Percentiles rank a stretch among this genome's conserved stretches.
Conservation (phyloP, 257 asterid species). For the Linderniella brevidens region DNA sequence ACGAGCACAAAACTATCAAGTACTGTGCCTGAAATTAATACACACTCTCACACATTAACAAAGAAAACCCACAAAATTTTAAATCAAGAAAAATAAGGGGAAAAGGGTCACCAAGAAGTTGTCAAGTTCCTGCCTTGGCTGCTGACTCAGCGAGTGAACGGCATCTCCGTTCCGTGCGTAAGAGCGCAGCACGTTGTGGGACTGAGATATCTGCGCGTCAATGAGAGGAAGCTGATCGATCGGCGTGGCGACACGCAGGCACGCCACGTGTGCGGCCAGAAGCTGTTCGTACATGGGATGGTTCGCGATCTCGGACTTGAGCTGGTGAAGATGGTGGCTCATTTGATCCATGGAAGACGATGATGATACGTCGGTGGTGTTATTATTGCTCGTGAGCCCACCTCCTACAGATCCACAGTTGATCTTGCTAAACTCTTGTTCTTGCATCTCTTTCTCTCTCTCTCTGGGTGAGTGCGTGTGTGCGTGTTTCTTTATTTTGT, state of each 20-base stretch:
- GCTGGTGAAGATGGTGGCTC: constrained; percentile 26
- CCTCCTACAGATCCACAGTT: constrained; percentile 15
- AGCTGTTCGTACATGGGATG: constrained; percentile 88
- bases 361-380: constrained; percentile 12
- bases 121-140: constrained; percentile 66
- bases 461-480: no score
- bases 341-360: no score
- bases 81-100: not conserved
- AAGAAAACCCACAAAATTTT: no score
- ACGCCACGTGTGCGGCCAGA: constrained; percentile 82
- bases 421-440: constrained; percentile 14
- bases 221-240: constrained; percentile 79
- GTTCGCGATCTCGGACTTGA: constrained; percentile 76
- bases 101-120: constrained; percentile 47
- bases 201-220: constrained; percentile 76
- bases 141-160: constrained; percentile 24
- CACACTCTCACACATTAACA: no score
- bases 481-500: no score
- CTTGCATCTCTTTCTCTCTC: constrained; percentile 14
- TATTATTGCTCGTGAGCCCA: constrained; percentile 10
- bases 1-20: constrained; percentile 72
- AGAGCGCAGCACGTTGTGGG: constrained; percentile 51
- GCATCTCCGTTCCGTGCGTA: constrained; percentile 33
- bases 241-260: constrained; percentile 97
- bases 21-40: constrained; percentile 53